Evolutionary conservation across 768 basidiomycete genomes (phyloP), one percentile per base, ranked within the genome.

Genomic region (Agaricus bisporus): DNA sequence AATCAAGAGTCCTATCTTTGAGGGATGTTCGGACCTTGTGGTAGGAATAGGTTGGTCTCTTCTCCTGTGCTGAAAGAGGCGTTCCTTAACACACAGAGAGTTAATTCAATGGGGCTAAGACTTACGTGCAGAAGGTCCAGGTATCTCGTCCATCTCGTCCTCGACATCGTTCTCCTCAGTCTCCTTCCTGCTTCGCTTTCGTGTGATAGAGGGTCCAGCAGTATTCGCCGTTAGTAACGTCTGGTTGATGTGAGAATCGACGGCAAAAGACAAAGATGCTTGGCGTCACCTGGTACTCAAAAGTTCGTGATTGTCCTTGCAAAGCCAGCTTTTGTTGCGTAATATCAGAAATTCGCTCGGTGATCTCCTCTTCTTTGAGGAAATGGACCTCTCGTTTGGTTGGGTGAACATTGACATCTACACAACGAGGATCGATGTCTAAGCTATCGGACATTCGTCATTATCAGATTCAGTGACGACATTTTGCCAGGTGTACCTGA

Each of bases 371-470:
- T 65, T 98, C 93, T 57, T 97, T 83, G 46, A 98, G 67, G 62
- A 98, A 98, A 59, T 93, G 91, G 1, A 98, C 93, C 66, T 98
- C 95, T 42, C 89, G 87, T 66, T 99, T 99, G 2, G 97, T 98
- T 0, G 95, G 97, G 64, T 98, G 95, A 7, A 98, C 93, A 61
- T 99, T 99, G 50, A 98, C 95, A 61, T 99, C 97, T 15, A 99
- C 87, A 22, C 88, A 83, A 28, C 82, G 78, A 0, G 94, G 92
- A 56, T 93, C 86, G 60, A 98, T 85, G 39, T 84, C 75, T 41
- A 98, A 67, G 60, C 94, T 95, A 25, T 17, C 32, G 11, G 11
- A 6, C 11, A 8, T 32, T 32, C 8, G 5, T 32, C 32, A 32
- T 11, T 32, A 11, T 4, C 8, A 0, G 11, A 8, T 32, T 8